A percentile compares a stretch with the other conserved stretches of the same genome.
Conservation (phyloP, 2,329 filamentous ascomycete genomes). For the Colletotrichum gloeosporioides region DNA sequence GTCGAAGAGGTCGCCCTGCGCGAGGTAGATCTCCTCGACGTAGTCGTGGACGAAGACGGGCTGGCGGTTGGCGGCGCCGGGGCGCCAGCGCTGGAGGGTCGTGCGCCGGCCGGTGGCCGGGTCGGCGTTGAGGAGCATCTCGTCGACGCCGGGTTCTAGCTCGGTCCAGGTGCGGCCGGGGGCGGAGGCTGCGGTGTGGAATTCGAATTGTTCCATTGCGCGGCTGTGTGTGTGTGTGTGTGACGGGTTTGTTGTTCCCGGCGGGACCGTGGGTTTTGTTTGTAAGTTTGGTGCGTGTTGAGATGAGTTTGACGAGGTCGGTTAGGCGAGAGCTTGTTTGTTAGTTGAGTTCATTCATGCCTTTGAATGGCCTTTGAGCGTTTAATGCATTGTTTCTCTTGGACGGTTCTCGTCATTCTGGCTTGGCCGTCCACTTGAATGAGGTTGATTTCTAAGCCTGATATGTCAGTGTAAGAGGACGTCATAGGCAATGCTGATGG, state of each 20-base stretch:
- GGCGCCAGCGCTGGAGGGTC: constrained; percentile 40
- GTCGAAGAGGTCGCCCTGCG: constrained; percentile 40
- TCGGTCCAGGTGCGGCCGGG: constrained; percentile 26
- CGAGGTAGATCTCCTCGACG: constrained; percentile 42
- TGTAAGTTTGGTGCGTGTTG: background rate
- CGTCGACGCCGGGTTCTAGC: constrained; percentile 37
- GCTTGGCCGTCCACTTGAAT: background rate
- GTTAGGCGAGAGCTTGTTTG: background rate
- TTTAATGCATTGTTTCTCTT: background rate
- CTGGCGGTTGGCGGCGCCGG: constrained; percentile 30
- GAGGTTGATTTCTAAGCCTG: background rate
- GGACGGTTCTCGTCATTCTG: background rate
- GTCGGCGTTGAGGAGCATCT: constrained; percentile 39
- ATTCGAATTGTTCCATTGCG: constrained; percentile 32
- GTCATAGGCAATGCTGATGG: background rate
- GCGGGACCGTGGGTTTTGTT: background rate
- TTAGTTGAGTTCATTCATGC: background rate
- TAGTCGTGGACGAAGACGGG: constrained; percentile 39
- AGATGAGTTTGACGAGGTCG: background rate
- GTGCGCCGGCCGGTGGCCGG: constrained; percentile 30
- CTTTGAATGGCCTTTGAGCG: background rate
- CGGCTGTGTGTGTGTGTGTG: background rate
- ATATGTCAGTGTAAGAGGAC: background rate
- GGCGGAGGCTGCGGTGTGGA: constrained; percentile 27
- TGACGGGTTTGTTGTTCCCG: background rate